phyloP scores from a whole-genome alignment of 2,329 filamentous ascomycete genomes.

The Calonectria naviculata region DNA sequence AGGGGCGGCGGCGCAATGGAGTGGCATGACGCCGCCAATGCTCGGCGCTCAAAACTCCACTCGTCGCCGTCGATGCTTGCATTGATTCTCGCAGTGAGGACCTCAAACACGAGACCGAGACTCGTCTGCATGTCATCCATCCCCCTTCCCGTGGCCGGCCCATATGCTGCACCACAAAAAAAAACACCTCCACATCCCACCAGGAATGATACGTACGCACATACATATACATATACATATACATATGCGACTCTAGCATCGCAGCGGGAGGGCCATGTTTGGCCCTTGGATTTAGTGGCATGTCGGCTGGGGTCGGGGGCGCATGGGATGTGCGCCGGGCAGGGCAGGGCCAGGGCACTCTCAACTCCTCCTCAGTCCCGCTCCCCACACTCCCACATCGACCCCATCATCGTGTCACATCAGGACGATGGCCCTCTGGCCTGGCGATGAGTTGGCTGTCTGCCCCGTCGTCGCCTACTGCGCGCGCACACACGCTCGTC shows the following conservation, averaged over 20 bases:
- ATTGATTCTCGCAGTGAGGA: not conserved
- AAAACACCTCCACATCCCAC: conserved; percentile 3
- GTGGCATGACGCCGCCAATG: not conserved
- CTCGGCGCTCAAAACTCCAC: not conserved
- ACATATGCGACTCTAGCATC: not conserved
- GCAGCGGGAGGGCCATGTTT: not conserved
- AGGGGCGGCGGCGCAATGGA: no score
- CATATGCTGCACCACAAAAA: conserved; percentile 7
- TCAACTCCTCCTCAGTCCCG: not conserved
- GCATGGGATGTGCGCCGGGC: not conserved
- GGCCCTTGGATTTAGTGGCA: not conserved
- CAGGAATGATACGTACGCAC: conserved; percentile 1
- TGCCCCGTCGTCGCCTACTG: not conserved
- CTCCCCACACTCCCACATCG: conserved; percentile 1
- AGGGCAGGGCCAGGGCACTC: not conserved
- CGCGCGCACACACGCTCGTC: not conserved
- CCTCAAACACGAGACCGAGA: not conserved
- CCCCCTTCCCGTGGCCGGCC: not conserved
- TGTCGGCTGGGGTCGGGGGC: not conserved
- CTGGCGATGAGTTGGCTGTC: not conserved
- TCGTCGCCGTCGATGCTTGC: not conserved
- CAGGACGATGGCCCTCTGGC: not conserved
- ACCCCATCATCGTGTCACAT: conserved; percentile 3
- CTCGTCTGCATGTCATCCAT: conserved; percentile 12
- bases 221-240: not conserved